These are phyloP conservation scores for Schoenoplectus tabernaemontani DNA, from an alignment of 202 grass and related monocot species.

Conservation along the genomic window DNA sequence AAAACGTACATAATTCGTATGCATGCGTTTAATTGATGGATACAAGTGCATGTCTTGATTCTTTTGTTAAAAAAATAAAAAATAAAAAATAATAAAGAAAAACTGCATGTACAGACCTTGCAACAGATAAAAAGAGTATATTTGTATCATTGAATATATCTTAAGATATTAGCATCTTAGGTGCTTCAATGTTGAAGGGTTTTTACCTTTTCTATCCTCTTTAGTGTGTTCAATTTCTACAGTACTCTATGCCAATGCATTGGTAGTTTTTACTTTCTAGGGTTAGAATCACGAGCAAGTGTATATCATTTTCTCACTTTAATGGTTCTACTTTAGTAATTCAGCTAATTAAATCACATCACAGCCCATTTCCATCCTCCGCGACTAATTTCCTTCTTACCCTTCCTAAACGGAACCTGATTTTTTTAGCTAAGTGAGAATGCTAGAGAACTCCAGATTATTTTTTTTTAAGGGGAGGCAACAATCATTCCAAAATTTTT, in stretches of 20 bases:
- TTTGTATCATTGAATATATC: too few relatives aligned
- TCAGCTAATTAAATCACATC: not conserved
- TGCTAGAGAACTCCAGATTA: not conserved
- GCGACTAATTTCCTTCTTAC: not conserved
- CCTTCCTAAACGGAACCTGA: not conserved
- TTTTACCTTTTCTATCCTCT: not conserved
- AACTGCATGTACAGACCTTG: not conserved
- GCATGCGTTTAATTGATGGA: not conserved
- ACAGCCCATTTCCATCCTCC: not conserved
- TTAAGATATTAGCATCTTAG: not conserved
- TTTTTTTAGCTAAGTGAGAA: not conserved
- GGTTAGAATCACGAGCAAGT: too few relatives aligned
- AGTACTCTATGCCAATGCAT: not conserved
- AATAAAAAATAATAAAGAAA: not conserved
- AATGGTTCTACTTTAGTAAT: not conserved
- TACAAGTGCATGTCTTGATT: not conserved
- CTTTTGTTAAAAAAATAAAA: not conserved
- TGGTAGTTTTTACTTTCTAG: too few relatives aligned
- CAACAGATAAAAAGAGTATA: not conserved
- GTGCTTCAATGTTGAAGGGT: not conserved
- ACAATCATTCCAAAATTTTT: too few relatives aligned
- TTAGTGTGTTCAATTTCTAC: not conserved
- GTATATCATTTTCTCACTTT: too few relatives aligned
- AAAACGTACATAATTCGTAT: not conserved
- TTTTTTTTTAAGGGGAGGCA: too few relatives aligned